Conservation (phyloP, 345 rosid species). For the Ricinus communis region DNA sequence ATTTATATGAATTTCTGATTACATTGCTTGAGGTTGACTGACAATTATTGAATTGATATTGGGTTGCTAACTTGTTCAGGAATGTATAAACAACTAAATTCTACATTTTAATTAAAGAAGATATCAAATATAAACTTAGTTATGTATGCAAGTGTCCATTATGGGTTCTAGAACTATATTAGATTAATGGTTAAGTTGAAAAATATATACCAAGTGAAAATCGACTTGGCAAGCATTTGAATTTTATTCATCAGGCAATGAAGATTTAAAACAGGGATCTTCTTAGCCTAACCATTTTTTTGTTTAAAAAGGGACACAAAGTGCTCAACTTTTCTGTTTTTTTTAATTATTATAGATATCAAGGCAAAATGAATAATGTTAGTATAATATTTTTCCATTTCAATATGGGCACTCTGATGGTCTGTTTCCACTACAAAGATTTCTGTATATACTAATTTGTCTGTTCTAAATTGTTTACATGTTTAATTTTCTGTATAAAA, state of each 20-base stretch:
- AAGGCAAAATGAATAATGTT: neutral
- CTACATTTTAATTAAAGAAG: neutral
- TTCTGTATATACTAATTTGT: conserved; percentile 26
- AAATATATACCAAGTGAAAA: too few relatives aligned
- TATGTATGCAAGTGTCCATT: too few relatives aligned
- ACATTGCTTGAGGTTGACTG: conserved; percentile 1
- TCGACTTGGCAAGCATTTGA: conserved; percentile 30
- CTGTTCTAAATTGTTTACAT: conserved; percentile 21
- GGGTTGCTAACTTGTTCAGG: conserved; percentile 37
- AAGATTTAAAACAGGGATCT: conserved; percentile 22
- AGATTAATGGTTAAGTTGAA: conserved; percentile 17
- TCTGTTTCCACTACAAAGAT: conserved; percentile 25
- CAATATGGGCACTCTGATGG: conserved; percentile 13
- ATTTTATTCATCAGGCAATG: neutral
- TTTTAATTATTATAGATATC: too few relatives aligned
- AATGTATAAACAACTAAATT: neutral
- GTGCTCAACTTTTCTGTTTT: conserved; percentile 22
- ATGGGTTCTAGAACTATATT: too few relatives aligned
- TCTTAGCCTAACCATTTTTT: neutral
- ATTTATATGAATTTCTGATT: neutral
- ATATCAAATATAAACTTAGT: conserved; percentile 6
- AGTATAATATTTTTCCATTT: neutral
- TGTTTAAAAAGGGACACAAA: neutral
- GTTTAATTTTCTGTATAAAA: neutral
- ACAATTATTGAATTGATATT: conserved; percentile 11